These are phyloP conservation scores for Alternaria sp. DNA, from an alignment of 2,329 filamentous ascomycete genomes.

Conservation along the genomic window DNA sequence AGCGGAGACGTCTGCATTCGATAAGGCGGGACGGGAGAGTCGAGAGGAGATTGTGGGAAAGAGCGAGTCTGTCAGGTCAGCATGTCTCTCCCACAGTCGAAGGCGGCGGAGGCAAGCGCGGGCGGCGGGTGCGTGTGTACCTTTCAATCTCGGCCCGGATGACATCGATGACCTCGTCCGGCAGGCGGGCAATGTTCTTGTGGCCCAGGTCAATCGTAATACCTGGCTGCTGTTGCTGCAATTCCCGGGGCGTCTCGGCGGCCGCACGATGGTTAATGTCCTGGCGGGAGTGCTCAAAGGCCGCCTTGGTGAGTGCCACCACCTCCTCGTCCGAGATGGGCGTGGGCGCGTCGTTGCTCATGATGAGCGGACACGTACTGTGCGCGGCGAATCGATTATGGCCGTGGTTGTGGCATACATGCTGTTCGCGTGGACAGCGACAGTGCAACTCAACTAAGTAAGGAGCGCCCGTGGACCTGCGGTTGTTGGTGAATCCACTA, in stretches of 20 bases:
- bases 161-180: constrained; percentile 77
- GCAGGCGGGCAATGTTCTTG: constrained; percentile 74
- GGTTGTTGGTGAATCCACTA: constrained; percentile 11
- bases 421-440: constrained; percentile 15
- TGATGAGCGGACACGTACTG: constrained; percentile 29
- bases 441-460: constrained; percentile 14
- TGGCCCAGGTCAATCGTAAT: constrained; percentile 82
- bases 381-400: constrained; percentile 13
- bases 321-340: constrained; percentile 70
- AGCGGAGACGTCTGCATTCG: constrained; percentile 79
- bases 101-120: not conserved
- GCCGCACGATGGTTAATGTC: constrained; percentile 63
- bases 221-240: constrained; percentile 69
- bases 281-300: constrained; percentile 71
- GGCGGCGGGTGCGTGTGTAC: constrained; percentile 52
- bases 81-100: not conserved
- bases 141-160: constrained; percentile 78
- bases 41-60: constrained; percentile 80
- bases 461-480: constrained; percentile 14
- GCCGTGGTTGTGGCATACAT: constrained; percentile 15
- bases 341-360: constrained; percentile 51
- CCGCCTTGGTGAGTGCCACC: constrained; percentile 70
- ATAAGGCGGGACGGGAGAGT: constrained; percentile 75
- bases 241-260: constrained; percentile 66
- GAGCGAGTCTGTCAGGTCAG: constrained; percentile 67